Evolutionary conservation across 192 early-diverging fungal genomes (phyloP).

Genomic region (Thamnidium elegans): DNA sequence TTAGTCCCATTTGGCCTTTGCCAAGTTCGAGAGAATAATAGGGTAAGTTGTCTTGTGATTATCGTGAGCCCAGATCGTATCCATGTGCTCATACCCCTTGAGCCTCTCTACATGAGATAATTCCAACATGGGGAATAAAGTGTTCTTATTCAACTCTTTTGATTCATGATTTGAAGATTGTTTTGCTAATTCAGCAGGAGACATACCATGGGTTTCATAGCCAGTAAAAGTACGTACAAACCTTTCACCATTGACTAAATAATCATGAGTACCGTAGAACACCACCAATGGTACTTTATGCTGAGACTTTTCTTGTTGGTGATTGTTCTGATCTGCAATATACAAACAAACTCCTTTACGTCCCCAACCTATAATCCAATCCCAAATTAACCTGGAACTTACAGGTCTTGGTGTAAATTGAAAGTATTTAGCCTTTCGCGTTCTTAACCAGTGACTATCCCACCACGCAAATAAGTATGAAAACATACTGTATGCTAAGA

Average conservation of each 20-base stretch:
- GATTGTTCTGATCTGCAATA: neutral
- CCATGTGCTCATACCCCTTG: slow-evolving; percentile 43
- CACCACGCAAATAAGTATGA: slow-evolving; percentile 51
- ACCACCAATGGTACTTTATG: slow-evolving; percentile 39
- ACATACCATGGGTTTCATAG: slow-evolving; percentile 1
- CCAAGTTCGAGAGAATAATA: neutral
- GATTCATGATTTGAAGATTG: neutral
- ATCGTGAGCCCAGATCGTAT: slow-evolving; percentile 37
- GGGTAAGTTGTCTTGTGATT: slow-evolving; percentile 28
- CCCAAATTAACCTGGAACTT: slow-evolving; percentile 14
- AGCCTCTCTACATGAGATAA: slow-evolving; percentile 34
- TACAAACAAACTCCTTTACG: slow-evolving; percentile 17
- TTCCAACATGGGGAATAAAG: slow-evolving; percentile 17
- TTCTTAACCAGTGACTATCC: slow-evolving; percentile 43
- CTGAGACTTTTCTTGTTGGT: slow-evolving; percentile 4
- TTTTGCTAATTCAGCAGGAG: neutral
- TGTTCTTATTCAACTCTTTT: neutral
- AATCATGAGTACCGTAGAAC: slow-evolving; percentile 46
- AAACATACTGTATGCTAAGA: slow-evolving; percentile 48
- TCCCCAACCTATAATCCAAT: slow-evolving; percentile 36
- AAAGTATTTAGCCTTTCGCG: slow-evolving; percentile 45
- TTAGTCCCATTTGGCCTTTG: neutral
- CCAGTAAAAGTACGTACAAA: slow-evolving; percentile 21
- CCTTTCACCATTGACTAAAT: slow-evolving; percentile 42
- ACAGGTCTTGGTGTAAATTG: slow-evolving; percentile 51